Conservation (phyloP, 2,329 filamentous ascomycete species). For the Aspergillus vadensis region DNA sequence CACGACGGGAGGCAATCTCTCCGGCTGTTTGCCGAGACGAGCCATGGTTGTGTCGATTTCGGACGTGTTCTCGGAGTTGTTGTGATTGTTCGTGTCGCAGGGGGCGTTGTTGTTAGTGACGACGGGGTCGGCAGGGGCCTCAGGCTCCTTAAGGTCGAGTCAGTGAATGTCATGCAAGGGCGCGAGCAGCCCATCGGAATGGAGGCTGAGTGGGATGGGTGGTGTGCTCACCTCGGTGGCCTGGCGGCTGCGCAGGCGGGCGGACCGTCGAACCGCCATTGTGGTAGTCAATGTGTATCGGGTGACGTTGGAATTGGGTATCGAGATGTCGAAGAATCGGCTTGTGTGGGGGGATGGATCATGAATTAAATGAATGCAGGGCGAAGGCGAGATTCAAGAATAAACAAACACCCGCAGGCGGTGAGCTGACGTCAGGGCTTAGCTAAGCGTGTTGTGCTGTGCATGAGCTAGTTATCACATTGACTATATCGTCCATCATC, state of each 20-base stretch:
- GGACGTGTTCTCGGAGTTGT: slow-evolving; percentile 7
- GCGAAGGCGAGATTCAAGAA: slow-evolving; percentile 9
- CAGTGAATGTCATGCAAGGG: slow-evolving; percentile 4
- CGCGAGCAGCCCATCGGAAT: not conserved
- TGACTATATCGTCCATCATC: no score
- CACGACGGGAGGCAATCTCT: slow-evolving; percentile 46
- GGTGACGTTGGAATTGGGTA: not conserved
- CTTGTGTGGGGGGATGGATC: slow-evolving; percentile 2
- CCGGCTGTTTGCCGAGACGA: slow-evolving; percentile 6
- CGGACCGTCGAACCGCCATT: slow-evolving; percentile 46
- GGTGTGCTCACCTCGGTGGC: slow-evolving; percentile 36
- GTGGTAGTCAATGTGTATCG: not conserved
- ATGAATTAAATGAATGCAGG: slow-evolving; percentile 1
- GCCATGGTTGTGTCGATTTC: slow-evolving; percentile 9
- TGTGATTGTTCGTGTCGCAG: not conserved
- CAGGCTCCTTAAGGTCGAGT: slow-evolving; percentile 20
- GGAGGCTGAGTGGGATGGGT: slow-evolving; percentile 9
- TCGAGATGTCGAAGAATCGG: not conserved
- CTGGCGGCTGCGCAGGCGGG: slow-evolving; percentile 40
- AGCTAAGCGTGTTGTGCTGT: not conserved
- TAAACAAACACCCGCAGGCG: slow-evolving; percentile 22
- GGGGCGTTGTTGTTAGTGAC: not conserved
- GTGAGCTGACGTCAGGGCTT: slow-evolving; percentile 19
- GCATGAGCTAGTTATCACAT: no score
- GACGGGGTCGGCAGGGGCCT: slow-evolving; percentile 23